Base-by-base conservation (phyloP, 2,329 filamentous ascomycete species). In the Elsinoe ampelina region DNA sequence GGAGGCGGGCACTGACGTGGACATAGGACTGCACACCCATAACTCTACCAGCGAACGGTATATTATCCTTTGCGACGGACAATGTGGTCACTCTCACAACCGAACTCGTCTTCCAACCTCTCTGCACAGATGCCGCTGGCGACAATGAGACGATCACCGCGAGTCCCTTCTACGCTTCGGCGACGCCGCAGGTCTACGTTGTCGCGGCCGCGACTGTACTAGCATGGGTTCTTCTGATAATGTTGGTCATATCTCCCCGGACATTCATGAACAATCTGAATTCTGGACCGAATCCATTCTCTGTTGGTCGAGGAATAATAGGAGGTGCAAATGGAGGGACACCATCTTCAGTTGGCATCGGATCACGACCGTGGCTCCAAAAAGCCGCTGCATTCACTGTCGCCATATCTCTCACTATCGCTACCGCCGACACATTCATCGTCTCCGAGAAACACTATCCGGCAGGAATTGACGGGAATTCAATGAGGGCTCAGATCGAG, bases 191-290 rank as follows among this genome's bases (percentile, higher is more conserved):
- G 71, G 86, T 88, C 65, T 98, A 96, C 68, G 91, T 91, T 45
- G 86, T 97, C 55, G 90, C 90, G 57, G 88, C 90, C 13, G 89
- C 89, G 15, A 97, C 91, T 0, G 86, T 95, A 57, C 85, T 95
- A 51, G 86, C 90, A 50, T 97, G 95, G 73, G 86, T 95, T 68
- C 82, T 97, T 47, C 86, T 96, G 63, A 88, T 95, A 61, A 95
- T 96, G 80, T 83, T 97, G 36, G 82, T 95, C 67, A 90, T 96
- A 64, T 95, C 90, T 0, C 92, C 92, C n/a, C 84, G 92, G 54
- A 95, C 93, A 2, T 95, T 93, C 69, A 84, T 95, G 61, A 84
- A 95, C 58, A 89, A 89, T 55, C 89, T 89, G 19, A 73, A 78
- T 3, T 77, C 78, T 7, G 76, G 78, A 35, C 75, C 77, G 26